Evolutionary conservation across 225 moss, liverwort and hornwort species (phyloP), one percentile per base, ranked within the genome.

Genomic region (Sphagnum contortum): DNA sequence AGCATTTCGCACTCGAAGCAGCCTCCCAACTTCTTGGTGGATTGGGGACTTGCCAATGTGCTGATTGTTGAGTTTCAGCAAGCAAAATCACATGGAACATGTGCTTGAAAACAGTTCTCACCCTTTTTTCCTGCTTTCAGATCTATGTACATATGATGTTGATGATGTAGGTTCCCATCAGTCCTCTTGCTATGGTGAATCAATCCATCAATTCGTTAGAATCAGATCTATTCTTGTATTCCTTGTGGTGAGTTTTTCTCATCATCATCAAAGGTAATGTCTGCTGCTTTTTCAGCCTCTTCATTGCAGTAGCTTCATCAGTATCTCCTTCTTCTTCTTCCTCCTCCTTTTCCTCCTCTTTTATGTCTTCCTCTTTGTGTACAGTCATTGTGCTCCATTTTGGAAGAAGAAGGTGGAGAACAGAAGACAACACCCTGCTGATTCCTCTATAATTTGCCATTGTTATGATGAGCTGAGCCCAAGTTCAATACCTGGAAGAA

Each of bases 41-140:
- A 91, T 65, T 82, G 78, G 80, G 80, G 72, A 11, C 71, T 94
- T 55, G 82, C 64, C 59, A 78, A 77, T 70, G 74, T 84, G 72
- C 70, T 94, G 50, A 67, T 94, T 64, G 73, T 71, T 3, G 94
- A 94, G 75, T 91, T 81, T 66, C 72, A 80, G 58, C 89, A 84
- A 72, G 70, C 94, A 57, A 91, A 82, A 80, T 71, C 89, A 67
- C 81, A 78, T 76, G 82, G 82, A 67, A 87, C 86, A 56, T 73
- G 94, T 94, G 86, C 45, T 80, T 72, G 8, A 48, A 64, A 11
- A 3, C 4, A 29, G 29, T 61, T 66, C 13, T 53, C 29, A 48
- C 45, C 73, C 48, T 46, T 12, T 12, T 57, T 4, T 56, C 46
- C 48, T 4, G 9, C 29, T 48, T 48, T 14, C 57, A 12, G 45